Conservation (phyloP, 805 yeast genomes). For the Helenozyma rhizophorensis region DNA sequence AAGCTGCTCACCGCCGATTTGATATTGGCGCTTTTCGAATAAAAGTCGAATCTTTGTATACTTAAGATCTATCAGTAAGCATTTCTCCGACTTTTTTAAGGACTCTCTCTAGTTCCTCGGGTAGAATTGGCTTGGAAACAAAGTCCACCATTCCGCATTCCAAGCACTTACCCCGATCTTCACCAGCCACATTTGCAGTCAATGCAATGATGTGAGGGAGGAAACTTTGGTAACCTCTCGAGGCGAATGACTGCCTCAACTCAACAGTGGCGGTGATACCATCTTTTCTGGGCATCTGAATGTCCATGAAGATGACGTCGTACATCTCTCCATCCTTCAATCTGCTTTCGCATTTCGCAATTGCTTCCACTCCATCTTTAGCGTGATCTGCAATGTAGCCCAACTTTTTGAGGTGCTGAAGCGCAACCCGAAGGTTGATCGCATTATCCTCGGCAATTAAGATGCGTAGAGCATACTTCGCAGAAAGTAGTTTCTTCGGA, state of each 20-base stretch:
- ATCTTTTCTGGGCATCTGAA: slow-evolving; percentile 53
- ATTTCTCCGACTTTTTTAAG: slow-evolving; percentile 15
- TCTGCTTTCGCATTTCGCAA: slow-evolving; percentile 29
- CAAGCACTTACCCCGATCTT: slow-evolving; percentile 44
- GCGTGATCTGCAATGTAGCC: slow-evolving; percentile 52
- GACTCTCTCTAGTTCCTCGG: slow-evolving; percentile 38
- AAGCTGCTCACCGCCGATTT: no score
- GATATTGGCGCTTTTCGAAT: no score
- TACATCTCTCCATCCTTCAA: slow-evolving; percentile 29
- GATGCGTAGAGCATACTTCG: slow-evolving; percentile 38
- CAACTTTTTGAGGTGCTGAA: slow-evolving; percentile 43
- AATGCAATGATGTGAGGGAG: slow-evolving; percentile 43
- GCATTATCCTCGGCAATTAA: slow-evolving; percentile 55
- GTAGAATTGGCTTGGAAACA: slow-evolving; percentile 50
- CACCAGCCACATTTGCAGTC: slow-evolving; percentile 53
- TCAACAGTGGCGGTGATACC: slow-evolving; percentile 50
- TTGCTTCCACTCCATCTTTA: slow-evolving; percentile 45
- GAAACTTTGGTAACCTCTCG: slow-evolving; percentile 11
- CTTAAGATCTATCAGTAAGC: no score
- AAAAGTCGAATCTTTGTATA: no score
- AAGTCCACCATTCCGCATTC: slow-evolving; percentile 52
- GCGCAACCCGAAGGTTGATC: slow-evolving; percentile 46
- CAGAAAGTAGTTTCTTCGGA: background rate
- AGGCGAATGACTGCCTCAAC: slow-evolving; percentile 26
- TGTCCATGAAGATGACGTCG: slow-evolving; percentile 54